phyloP scores from a whole-genome alignment of 139 green algal species.

The Coelastrella sp. region DNA sequence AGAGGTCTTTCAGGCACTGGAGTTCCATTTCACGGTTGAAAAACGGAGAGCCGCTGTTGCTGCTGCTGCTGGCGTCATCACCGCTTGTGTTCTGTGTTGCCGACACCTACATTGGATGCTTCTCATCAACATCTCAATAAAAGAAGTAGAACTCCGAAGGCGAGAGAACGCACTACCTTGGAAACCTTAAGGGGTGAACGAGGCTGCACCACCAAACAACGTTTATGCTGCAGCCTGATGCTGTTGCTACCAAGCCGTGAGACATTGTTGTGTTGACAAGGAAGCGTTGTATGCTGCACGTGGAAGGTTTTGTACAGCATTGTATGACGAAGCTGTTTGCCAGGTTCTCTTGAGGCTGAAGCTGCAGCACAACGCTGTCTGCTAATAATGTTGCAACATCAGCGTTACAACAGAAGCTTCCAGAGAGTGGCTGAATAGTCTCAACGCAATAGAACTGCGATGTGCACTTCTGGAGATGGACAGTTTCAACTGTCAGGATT shows the following conservation, averaged over 20 bases:
- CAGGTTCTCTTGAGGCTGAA: no score
- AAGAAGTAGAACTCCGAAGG: neutral
- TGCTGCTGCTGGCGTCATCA: slow-evolving; percentile 11
- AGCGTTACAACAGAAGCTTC: no score
- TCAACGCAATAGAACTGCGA: no score
- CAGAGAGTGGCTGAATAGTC: no score
- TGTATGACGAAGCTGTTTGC: neutral
- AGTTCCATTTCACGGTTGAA: neutral
- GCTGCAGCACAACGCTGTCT: no score
- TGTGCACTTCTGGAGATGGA: no score
- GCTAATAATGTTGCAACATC: no score
- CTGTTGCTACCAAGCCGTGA: neutral
- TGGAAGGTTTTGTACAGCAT: neutral
- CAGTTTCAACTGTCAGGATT: no score
- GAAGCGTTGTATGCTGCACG: neutral
- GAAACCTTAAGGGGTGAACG: neutral
- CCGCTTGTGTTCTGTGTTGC: slow-evolving; percentile 5
- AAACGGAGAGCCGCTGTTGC: neutral
- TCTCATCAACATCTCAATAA: neutral
- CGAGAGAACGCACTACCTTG: neutral
- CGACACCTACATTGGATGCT: neutral
- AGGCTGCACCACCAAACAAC: neutral
- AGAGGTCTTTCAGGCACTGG: slow-evolving; percentile 6
- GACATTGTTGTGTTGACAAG: neutral
- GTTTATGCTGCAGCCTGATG: neutral